A percentile compares a stretch with the other conserved stretches of the same genome.
These are phyloP conservation scores for Bonnemaisonia californica DNA, from an alignment of 31 red algal genomes.

Conservation along the genomic window DNA sequence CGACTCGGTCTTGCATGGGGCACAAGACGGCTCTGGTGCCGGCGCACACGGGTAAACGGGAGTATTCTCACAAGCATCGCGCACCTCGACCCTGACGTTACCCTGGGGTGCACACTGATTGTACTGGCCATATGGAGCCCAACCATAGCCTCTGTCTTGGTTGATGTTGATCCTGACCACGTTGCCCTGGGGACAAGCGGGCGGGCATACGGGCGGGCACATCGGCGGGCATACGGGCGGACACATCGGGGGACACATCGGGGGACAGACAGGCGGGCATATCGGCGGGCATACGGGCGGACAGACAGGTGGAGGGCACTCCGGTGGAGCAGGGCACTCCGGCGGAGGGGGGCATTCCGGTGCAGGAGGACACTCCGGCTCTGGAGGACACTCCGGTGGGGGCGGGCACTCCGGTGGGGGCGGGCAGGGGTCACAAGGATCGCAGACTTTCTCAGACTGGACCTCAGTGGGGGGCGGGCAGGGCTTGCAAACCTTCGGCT, in stretches of 20 bases:
- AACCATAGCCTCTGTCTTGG: slow-evolving; percentile 13
- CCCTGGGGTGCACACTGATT: not conserved
- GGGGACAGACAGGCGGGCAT: not conserved
- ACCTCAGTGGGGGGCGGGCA: slow-evolving; percentile 7
- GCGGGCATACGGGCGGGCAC: slow-evolving; percentile 23
- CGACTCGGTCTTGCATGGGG: not conserved
- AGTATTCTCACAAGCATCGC: too few relatives aligned
- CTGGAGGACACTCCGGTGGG: not conserved
- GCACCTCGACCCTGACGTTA: not conserved
- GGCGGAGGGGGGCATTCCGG: not conserved
- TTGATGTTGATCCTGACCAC: slow-evolving; percentile 62
- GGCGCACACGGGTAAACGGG: too few relatives aligned
- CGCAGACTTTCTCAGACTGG: not conserved
- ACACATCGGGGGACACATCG: slow-evolving; percentile 21
- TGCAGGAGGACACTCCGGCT: not conserved
- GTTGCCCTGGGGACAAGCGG: slow-evolving; percentile 19
- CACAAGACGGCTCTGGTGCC: not conserved
- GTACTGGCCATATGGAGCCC: slow-evolving; percentile 24
- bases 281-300: not conserved
- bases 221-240: slow-evolving; percentile 23
- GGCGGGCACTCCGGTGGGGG: not conserved
- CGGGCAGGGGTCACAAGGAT: not conserved
- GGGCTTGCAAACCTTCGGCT: slow-evolving; percentile 8
- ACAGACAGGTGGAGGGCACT: not conserved
- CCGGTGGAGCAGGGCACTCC: not conserved